A percentile compares a stretch with the other conserved stretches of the same genome.
These are phyloP conservation scores for Neophaeococcomyces aloes DNA, from an alignment of 2,329 filamentous ascomycete genomes.

Conservation along the genomic window DNA sequence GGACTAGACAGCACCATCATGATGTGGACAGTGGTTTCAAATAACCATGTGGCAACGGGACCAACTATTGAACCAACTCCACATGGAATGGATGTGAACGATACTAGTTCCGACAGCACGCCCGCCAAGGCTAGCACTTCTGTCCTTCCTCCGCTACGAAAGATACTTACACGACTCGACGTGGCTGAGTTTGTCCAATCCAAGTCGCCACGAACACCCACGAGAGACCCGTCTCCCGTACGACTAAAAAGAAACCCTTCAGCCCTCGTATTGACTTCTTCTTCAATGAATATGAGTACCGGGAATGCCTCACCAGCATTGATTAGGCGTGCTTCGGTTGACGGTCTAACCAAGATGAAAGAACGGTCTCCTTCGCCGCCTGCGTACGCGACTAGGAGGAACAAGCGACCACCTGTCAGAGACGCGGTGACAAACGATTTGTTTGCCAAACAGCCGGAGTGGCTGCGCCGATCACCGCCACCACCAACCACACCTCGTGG, in stretches of 20 bases:
- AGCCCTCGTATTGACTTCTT: slow-evolving; percentile 35
- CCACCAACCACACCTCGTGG: slow-evolving; percentile 19
- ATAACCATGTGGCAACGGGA: slow-evolving; percentile 23
- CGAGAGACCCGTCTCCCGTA: slow-evolving; percentile 37
- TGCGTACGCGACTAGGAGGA: slow-evolving; percentile 25
- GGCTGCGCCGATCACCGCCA: slow-evolving; percentile 14
- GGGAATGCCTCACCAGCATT: slow-evolving; percentile 19
- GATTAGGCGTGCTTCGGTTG: slow-evolving; percentile 22
- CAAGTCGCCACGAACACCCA: slow-evolving; percentile 34
- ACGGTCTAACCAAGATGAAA: slow-evolving; percentile 15
- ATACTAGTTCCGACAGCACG: slow-evolving; percentile 30
- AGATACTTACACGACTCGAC: slow-evolving; percentile 78
- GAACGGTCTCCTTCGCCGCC: slow-evolving; percentile 31
- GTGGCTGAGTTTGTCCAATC: slow-evolving; percentile 62
- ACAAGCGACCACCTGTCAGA: slow-evolving; percentile 22
- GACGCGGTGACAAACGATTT: slow-evolving; percentile 10
- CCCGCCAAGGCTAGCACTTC: slow-evolving; percentile 42
- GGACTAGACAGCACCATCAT: slow-evolving; percentile 74
- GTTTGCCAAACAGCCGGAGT: slow-evolving; percentile 1
- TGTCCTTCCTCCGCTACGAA: slow-evolving; percentile 63
- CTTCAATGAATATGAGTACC: slow-evolving; percentile 23
- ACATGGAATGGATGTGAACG: slow-evolving; percentile 19
- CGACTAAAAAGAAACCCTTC: slow-evolving; percentile 47
- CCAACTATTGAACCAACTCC: slow-evolving; percentile 23
- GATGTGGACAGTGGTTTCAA: slow-evolving; percentile 49